Base-by-base conservation (phyloP, 192 early-diverging fungal species). In the Spizellomyces sp. region DNA sequence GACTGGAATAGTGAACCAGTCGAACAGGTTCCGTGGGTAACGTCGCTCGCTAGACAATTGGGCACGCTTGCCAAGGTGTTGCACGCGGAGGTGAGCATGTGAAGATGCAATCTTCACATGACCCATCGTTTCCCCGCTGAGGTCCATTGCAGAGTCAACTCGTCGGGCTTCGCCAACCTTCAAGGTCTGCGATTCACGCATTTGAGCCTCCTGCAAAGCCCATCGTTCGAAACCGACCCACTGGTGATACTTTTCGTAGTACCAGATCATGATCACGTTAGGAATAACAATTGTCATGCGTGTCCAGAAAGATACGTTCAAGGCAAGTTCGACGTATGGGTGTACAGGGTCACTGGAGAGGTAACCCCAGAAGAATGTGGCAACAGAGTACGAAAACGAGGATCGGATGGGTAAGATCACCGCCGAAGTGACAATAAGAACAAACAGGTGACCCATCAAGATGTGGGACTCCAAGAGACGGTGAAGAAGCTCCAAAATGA, bases 141-240 rank as follows among this genome's bases (percentile, higher is more conserved):
- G 56, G 52, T 69, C 61, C 10, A 67, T 21, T 50, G 58, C 75
- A 56, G 80, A 70, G 70, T 67, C 79, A 56, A 64, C 56, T 17
- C 70, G 69, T 21, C 41, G 43, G 62, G 54, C 22, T 6, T 19
- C 42, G 14, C 21, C 14, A 12, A n/a, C 17, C 58, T 8, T 21
- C 45, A 22, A 47, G 14, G 8, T 36, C 21, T 6, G 48, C 6
- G 45, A 42, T 36, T 6, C 6, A 45, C 6, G 7, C 46, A 44
- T 66, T 44, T 44, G 6, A 8, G n/a, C 42, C 12, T 70, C 75
- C 60, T 81, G 81, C 17, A 81, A 74, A 19, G 68, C 75, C 84
- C 84, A 85, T n/a, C 84, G 78, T 54, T 80, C 81, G 71, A 80
- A 80, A 8, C 75, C 79, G 62, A 73, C 73, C 77, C 80, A 85